A percentile compares a stretch with the other conserved stretches of the same genome.
Evolutionary conservation across 208 protist genomes (phyloP).

Genomic region (Herpetomonas samuelpessoai): DNA sequence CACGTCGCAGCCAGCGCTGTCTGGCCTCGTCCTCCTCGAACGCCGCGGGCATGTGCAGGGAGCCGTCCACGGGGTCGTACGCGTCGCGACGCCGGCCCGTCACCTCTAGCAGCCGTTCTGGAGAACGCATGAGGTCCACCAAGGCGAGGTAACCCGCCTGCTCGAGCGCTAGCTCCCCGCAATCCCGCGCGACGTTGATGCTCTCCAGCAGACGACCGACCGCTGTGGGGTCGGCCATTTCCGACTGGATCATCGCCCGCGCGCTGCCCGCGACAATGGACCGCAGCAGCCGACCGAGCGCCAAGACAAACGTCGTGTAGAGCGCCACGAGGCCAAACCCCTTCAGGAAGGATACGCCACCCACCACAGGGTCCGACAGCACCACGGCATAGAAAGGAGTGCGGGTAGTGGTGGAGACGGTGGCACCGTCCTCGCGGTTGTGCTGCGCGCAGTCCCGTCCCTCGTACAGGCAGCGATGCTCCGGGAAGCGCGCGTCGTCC

Average conservation of each 20-base stretch:
- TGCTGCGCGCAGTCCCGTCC: conserved; percentile 30
- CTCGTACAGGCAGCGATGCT: conserved; percentile 46
- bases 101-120: conserved; percentile 51
- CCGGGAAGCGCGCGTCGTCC: conserved; percentile 26
- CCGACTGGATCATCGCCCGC: conserved; percentile 32
- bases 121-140: conserved; percentile 68
- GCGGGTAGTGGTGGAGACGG: not conserved
- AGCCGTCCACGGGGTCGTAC: conserved; percentile 11
- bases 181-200: conserved; percentile 48
- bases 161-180: conserved; percentile 68
- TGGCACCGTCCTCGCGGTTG: conserved; percentile 41
- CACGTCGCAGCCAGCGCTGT: not conserved
- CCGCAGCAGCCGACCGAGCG: conserved; percentile 64
- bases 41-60: not conserved
- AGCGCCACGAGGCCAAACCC: conserved; percentile 71
- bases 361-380: conserved; percentile 48
- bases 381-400: conserved; percentile 51
- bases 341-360: conserved; percentile 53
- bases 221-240: conserved; percentile 56
- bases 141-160: conserved; percentile 73
- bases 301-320: conserved; percentile 85
- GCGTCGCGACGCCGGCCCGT: conserved; percentile 40
- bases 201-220: conserved; percentile 56
- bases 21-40: not conserved
- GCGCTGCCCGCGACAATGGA: conserved; percentile 51